Conservation (phyloP, 2,329 filamentous ascomycete genomes). For the Fusarium concolor region DNA sequence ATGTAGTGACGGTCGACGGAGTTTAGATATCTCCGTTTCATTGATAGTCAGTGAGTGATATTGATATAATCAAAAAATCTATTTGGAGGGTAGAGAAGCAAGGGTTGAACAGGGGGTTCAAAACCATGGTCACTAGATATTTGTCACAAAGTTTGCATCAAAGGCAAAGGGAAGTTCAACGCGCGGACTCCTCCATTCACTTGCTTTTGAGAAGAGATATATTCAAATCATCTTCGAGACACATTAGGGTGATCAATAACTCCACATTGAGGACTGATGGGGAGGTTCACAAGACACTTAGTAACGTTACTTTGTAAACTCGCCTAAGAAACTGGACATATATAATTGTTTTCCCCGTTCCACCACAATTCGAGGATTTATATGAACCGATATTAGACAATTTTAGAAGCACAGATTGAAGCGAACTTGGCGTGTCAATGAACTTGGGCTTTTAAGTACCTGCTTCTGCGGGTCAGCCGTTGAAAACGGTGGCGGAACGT, state of each 20-base stretch:
- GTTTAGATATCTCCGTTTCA: not conserved
- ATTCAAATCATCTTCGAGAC: not conserved
- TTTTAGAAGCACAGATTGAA: not conserved
- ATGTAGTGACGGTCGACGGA: not conserved
- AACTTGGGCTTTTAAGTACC: not conserved
- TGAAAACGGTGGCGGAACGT: not conserved
- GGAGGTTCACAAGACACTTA: too few species aligned
- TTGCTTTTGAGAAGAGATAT: not conserved
- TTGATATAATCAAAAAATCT: not conserved
- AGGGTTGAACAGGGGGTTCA: too few species aligned
- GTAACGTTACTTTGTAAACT: conserved; percentile 4
- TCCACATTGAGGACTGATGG: too few species aligned
- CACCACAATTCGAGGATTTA: not conserved
- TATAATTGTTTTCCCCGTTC: not conserved
- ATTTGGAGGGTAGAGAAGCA: not conserved
- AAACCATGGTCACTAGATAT: not conserved
- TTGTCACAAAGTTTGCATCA: not conserved
- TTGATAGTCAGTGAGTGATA: not conserved
- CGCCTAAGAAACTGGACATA: not conserved
- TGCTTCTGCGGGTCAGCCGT: conserved; percentile 1
- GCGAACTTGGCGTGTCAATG: not conserved
- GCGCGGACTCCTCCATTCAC: not conserved
- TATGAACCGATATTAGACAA: not conserved
- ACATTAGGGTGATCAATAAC: not conserved
- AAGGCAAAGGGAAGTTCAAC: not conserved